Conservation (phyloP, 768 basidiomycete genomes). For the Russula sp. region DNA sequence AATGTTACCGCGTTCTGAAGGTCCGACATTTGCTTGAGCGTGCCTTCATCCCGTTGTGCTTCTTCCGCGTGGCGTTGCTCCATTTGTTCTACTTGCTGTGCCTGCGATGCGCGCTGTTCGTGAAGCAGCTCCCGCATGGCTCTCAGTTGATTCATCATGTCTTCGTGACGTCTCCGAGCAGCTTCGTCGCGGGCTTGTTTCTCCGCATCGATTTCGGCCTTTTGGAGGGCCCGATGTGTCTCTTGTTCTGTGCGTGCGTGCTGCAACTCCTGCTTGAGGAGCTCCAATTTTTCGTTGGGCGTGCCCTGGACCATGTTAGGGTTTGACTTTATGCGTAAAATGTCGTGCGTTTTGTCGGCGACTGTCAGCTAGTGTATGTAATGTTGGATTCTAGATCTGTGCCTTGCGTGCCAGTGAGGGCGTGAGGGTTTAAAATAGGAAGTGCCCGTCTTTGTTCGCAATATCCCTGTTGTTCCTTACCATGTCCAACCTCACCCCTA, state of each 20-base stretch:
- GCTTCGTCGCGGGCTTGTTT: slow-evolving; percentile 10
- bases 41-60: slow-evolving; percentile 5
- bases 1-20: slow-evolving; percentile 11
- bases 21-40: slow-evolving; percentile 20
- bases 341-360: neutral
- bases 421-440: slow-evolving; percentile 2
- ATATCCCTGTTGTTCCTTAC: slow-evolving; percentile 1
- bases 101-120: slow-evolving; percentile 13
- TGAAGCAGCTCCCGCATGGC: slow-evolving; percentile 12
- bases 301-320: slow-evolving; percentile 12
- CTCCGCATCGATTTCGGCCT: slow-evolving; percentile 2
- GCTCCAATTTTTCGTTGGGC: slow-evolving; percentile 13
- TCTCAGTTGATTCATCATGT: slow-evolving; percentile 23
- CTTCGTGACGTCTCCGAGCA: slow-evolving; percentile 19
- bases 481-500: slow-evolving; percentile 23
- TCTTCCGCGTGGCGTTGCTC: slow-evolving; percentile 17
- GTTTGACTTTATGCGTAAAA: slow-evolving; percentile 15
- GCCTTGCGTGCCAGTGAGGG: too few species aligned
- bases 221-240: slow-evolving; percentile 7
- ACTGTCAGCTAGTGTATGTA: slow-evolving; percentile 3
- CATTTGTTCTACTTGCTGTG: slow-evolving; percentile 11
- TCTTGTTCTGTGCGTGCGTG: slow-evolving; percentile 23
- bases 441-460: too few species aligned
- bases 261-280: slow-evolving; percentile 18
- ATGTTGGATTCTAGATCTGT: neutral